Evolutionary conservation across 108 stramenopile species (phyloP), one percentile per base, ranked within the genome.

Genomic region (Cyclotella atomus): DNA sequence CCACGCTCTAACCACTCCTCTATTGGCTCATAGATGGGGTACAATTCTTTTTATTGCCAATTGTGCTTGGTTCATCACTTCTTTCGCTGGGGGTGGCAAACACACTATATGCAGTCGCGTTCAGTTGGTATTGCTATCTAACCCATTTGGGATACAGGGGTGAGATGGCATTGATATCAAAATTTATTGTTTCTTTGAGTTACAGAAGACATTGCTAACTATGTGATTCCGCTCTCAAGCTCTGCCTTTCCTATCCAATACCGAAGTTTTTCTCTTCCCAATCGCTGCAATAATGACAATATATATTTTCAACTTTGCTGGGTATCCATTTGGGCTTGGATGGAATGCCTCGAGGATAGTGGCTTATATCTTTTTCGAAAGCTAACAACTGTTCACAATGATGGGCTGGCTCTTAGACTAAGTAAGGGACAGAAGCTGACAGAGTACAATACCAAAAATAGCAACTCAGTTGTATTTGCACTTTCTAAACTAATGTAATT

Each of bases 221-320:
- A n/a, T n/a, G n/a, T n/a, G n/a, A n/a, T n/a, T n/a, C n/a, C n/a
- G n/a, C 7, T 19, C 28, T 68, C 25, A 49, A 84, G 85, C 96
- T 28, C 84, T 98, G 23, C 97, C 97, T 14, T 97, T 97, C 66
- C 77, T 98, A 56, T 85, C 84, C 38, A 95, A 95, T 64, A 98
- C 97, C 1, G 96, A 98, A 89, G 93, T 95, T 15, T 98, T 97
- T 70, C 80, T 98, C 25, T 98, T 97, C 74, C 98, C 98, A 23
- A 89, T 96, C 76, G 96, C 93, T 29, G 91, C 83, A 23, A 83
- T 97, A 38, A 76, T 88, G 36, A 57, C 87, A 57, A 61, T 91
- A 46, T 88, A 87, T 46, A 79, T 93, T 33, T 77, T 94, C 36
- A 96, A 90, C 64, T 67, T 97, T 23, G 71, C 97, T 29, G 87